Percentiles rank a stretch among this genome's conserved stretches.
Evolutionary conservation across 139 green algal genomes (phyloP).

Genomic region (Micractinium sp.): DNA sequence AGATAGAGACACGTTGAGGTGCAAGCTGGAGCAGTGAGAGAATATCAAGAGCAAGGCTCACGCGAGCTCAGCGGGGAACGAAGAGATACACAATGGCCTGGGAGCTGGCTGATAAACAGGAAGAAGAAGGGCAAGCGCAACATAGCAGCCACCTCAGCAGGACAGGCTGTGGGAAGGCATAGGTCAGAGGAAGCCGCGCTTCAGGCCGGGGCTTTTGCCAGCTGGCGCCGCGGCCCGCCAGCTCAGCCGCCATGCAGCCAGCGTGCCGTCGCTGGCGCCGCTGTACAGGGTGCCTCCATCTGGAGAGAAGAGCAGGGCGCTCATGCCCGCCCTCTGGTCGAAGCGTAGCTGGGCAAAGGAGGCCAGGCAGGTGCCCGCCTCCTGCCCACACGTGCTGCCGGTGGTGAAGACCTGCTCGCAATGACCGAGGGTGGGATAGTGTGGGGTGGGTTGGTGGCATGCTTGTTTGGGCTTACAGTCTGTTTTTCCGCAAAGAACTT

Average conservation of each 20-base stretch:
- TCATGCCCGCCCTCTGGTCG: constrained; percentile 25
- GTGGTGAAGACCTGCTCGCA: constrained; percentile 31
- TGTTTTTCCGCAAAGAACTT: too few relatives aligned
- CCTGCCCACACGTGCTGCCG: not conserved
- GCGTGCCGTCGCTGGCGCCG: constrained; percentile 39
- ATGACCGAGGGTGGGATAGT: not conserved
- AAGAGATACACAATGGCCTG: too few relatives aligned
- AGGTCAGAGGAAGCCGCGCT: constrained; percentile 29
- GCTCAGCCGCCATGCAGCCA: constrained; percentile 28
- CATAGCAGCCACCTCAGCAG: too few relatives aligned
- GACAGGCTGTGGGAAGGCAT: not conserved
- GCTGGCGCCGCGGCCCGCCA: not conserved
- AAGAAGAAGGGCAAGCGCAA: too few relatives aligned
- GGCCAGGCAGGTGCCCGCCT: constrained; percentile 42
- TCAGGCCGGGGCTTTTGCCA: not conserved
- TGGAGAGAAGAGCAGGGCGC: constrained; percentile 31
- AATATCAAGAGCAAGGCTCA: too few relatives aligned
- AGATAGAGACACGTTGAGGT: not conserved
- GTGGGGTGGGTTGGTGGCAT: not conserved
- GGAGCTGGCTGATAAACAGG: too few relatives aligned
- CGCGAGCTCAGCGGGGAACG: too few relatives aligned
- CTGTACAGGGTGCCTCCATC: constrained; percentile 29
- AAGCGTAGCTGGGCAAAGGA: constrained; percentile 37
- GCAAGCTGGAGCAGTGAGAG: not conserved
- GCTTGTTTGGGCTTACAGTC: too few relatives aligned